Evolutionary conservation across 2,329 filamentous ascomycete genomes (phyloP).

Genomic region (Blastomyces parvus): DNA sequence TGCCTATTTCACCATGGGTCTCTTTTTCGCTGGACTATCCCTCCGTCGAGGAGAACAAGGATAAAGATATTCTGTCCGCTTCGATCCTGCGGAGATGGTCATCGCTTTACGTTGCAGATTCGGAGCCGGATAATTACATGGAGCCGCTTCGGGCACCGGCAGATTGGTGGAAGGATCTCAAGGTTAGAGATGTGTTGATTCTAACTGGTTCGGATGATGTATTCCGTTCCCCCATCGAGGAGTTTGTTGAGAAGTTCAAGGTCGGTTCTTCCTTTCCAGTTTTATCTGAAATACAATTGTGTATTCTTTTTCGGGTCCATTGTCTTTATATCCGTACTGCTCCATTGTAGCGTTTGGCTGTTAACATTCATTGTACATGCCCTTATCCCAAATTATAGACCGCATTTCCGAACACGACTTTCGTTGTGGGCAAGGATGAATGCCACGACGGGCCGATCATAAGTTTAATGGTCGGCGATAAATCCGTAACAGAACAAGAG

Average conservation of each 20-base stretch:
- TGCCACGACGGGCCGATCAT: slow-evolving; percentile 37
- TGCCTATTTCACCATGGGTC: slow-evolving; percentile 52
- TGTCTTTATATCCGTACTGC: not conserved
- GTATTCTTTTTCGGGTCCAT: not conserved
- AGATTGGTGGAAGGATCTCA: slow-evolving; percentile 46
- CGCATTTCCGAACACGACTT: slow-evolving; percentile 24
- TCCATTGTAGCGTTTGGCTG: not conserved
- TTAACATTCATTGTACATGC: not conserved
- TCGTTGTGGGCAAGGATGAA: slow-evolving; percentile 31
- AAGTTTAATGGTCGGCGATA: slow-evolving; percentile 28
- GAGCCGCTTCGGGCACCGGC: slow-evolving; percentile 42
- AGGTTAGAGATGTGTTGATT: slow-evolving; percentile 43
- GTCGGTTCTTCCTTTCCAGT: slow-evolving; percentile 21
- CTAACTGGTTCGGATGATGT: slow-evolving; percentile 49
- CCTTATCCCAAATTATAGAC: slow-evolving; percentile 14
- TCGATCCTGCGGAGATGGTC: slow-evolving; percentile 39
- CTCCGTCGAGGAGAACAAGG: slow-evolving; percentile 37
- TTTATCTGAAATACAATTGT: not conserved
- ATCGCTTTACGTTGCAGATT: slow-evolving; percentile 38
- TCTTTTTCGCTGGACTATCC: slow-evolving; percentile 40
- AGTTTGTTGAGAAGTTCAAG: slow-evolving; percentile 42
- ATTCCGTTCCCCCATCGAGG: slow-evolving; percentile 46
- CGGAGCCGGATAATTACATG: slow-evolving; percentile 42
- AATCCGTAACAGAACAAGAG: slow-evolving; percentile 32
- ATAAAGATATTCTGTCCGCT: slow-evolving; percentile 43